Evolutionary conservation across 1,284 basidiomycete species (phyloP).

Genomic region (Cerioporus squamosus): DNA sequence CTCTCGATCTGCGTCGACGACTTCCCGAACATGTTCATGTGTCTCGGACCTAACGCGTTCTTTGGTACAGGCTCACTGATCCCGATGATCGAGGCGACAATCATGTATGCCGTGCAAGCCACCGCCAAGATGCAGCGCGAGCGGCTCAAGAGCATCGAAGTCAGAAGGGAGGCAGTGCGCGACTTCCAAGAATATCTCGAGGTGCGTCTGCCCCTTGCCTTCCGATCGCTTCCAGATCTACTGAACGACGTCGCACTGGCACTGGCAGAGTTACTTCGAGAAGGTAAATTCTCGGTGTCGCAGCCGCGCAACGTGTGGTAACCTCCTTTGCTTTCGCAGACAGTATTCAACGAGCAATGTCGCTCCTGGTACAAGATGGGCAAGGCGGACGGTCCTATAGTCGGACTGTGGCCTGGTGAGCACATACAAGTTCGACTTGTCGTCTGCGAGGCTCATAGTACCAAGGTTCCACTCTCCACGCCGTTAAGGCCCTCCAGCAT

Average conservation of each 20-base stretch:
- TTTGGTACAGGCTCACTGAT: constrained; percentile 58
- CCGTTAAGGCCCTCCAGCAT: constrained; percentile 50
- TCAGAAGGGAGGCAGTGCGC: background rate
- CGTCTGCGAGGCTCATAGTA: too few species aligned
- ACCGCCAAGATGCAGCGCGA: constrained; percentile 64
- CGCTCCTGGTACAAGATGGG: constrained; percentile 71
- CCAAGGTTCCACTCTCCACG: constrained; percentile 57
- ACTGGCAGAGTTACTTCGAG: constrained; percentile 4
- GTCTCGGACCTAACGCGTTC: constrained; percentile 58
- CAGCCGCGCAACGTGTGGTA: too few species aligned
- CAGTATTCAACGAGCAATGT: constrained; percentile 62
- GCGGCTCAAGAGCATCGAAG: constrained; percentile 53
- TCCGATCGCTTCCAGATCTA: too few species aligned
- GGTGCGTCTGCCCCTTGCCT: background rate
- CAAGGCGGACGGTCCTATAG: constrained; percentile 31
- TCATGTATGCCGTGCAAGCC: constrained; percentile 55
- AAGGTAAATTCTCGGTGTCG: background rate
- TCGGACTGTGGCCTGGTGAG: too few species aligned
- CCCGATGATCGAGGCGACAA: constrained; percentile 55
- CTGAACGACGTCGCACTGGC: background rate
- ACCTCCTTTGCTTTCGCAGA: constrained; percentile 37
- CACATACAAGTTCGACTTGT: too few species aligned
- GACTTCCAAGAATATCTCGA: constrained; percentile 7
- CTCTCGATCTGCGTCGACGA: constrained; percentile 57
- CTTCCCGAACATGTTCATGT: constrained; percentile 66